phyloP scores from a whole-genome alignment of 345 rosid species.

The Luvunga scandens region DNA sequence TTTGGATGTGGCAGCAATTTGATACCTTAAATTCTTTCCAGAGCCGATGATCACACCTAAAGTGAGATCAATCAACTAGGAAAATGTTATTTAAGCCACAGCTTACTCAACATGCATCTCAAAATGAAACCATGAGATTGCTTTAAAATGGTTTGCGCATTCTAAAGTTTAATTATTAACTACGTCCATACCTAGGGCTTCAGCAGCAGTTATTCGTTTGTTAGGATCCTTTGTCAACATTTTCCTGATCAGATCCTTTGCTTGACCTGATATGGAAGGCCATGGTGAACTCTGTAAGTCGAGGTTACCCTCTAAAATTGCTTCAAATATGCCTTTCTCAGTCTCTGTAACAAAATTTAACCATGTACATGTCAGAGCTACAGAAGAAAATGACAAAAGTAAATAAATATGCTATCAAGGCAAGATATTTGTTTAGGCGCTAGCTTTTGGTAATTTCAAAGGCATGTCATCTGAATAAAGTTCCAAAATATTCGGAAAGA shows the following conservation, averaged over 20 bases:
- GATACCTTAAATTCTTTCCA: background rate
- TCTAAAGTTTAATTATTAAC: background rate
- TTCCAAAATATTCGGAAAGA: background rate
- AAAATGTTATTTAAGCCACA: background rate
- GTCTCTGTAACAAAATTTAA: constrained; percentile 46
- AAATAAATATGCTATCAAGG: background rate
- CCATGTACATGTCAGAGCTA: background rate
- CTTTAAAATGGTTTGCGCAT: background rate
- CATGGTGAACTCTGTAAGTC: constrained; percentile 72
- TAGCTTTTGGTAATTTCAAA: background rate
- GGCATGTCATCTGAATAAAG: background rate
- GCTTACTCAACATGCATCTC: background rate
- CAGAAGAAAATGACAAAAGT: background rate
- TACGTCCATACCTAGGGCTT: constrained; percentile 66
- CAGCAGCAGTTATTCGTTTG: constrained; percentile 64
- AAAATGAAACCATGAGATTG: background rate
- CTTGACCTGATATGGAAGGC: constrained; percentile 70
- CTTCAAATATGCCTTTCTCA: constrained; percentile 62
- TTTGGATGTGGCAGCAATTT: background rate
- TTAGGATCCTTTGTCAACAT: constrained; percentile 73
- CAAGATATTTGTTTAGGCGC: background rate
- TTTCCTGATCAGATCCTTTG: constrained; percentile 69
- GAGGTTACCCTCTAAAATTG: constrained; percentile 47
- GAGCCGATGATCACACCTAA: background rate
- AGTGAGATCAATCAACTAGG: background rate